Evolutionary conservation across 192 early-diverging fungal species (phyloP).

Genomic region (Coemansia sp.): DNA sequence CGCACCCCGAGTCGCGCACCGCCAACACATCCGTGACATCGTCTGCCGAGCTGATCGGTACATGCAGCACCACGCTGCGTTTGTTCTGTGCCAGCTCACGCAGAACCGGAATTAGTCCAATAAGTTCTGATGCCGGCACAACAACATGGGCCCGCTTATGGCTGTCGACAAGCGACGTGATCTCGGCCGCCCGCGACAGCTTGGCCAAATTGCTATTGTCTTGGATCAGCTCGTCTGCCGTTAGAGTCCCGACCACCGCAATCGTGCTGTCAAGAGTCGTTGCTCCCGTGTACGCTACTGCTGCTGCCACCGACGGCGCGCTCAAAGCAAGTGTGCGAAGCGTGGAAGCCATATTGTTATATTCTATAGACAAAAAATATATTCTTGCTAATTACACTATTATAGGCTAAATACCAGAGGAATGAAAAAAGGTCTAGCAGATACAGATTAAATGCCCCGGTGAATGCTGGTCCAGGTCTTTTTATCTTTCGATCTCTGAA

Average conservation of each 20-base stretch:
- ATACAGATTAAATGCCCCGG: background rate
- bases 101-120: conserved; percentile 43
- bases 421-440: background rate
- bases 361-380: conserved; percentile 2
- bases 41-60: conserved; percentile 22
- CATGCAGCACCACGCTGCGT: conserved; percentile 34
- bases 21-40: conserved; percentile 65
- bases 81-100: conserved; percentile 31
- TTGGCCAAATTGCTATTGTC: conserved; percentile 8
- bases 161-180: conserved; percentile 11
- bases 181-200: conserved; percentile 23
- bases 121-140: conserved; percentile 19
- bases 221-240: conserved; percentile 12
- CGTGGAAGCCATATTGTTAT: conserved; percentile 19
- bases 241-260: conserved; percentile 8
- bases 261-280: conserved; percentile 20
- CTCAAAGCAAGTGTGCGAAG: conserved; percentile 17
- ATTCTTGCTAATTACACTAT: background rate
- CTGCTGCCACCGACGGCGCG: conserved; percentile 29
- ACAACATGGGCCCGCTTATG: conserved; percentile 12
- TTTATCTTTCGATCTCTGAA: background rate
- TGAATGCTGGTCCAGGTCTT: background rate
- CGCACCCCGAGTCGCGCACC: conserved; percentile 76
- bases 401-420: background rate
- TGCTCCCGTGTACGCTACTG: conserved; percentile 35